A percentile compares a stretch with the other conserved stretches of the same genome.
phyloP scores from a whole-genome alignment of 139 green algal species.

The Penium margaritaceum region DNA sequence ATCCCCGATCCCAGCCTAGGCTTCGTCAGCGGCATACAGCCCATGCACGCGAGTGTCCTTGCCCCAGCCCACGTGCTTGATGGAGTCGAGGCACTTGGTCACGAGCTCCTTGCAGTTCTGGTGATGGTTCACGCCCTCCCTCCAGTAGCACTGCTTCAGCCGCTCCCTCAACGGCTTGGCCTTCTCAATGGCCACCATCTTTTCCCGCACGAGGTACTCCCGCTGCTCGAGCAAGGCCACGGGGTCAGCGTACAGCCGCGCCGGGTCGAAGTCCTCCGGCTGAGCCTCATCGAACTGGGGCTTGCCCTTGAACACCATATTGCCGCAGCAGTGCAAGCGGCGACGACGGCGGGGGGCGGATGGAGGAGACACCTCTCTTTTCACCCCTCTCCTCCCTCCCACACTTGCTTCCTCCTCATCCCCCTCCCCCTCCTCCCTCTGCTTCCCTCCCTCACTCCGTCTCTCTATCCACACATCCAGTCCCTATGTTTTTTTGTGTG shows the following conservation, averaged over 20 bases:
- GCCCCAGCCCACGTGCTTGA: slow-evolving; percentile 38
- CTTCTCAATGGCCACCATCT: slow-evolving; percentile 44
- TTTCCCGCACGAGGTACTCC: slow-evolving; percentile 45
- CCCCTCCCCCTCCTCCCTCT: too few species aligned
- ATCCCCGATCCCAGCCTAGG: too few species aligned
- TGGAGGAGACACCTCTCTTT: too few species aligned
- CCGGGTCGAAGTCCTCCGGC: slow-evolving; percentile 38
- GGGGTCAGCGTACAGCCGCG: slow-evolving; percentile 22
- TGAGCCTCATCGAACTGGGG: slow-evolving; percentile 32
- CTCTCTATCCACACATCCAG: too few species aligned
- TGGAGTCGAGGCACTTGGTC: slow-evolving; percentile 30
- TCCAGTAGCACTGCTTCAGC: slow-evolving; percentile 44
- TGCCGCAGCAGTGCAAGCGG: too few species aligned
- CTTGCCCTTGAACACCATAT: slow-evolving; percentile 38
- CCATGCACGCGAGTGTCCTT: slow-evolving; percentile 19
- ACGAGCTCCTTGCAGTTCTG: slow-evolving; percentile 47
- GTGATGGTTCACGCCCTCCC: slow-evolving; percentile 47
- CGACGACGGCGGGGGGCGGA: too few species aligned
- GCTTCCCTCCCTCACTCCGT: too few species aligned
- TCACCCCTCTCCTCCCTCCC: too few species aligned
- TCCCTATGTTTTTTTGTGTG: too few species aligned
- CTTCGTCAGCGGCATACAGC: too few species aligned
- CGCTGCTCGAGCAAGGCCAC: slow-evolving; percentile 45
- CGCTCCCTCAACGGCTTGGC: slow-evolving; percentile 41
- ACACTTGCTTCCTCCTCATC: too few species aligned